phyloP scores from a whole-genome alignment of 192 early-diverging fungal species.

The Gorgonomyces haynaldii region DNA sequence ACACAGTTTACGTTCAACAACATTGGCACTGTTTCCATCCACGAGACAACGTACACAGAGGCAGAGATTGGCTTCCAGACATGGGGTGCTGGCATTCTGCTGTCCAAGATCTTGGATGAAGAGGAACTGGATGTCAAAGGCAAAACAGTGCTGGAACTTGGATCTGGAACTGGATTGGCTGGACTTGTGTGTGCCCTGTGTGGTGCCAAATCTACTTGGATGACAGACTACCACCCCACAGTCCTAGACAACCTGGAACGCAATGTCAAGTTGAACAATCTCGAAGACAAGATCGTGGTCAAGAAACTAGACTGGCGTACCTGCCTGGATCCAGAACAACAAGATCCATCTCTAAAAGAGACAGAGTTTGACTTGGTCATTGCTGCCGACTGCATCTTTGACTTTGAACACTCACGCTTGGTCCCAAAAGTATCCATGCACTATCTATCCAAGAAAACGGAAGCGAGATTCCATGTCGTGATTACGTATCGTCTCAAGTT shows the following conservation, averaged over 20 bases:
- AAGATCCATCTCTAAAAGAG: neutral
- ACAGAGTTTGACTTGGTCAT: conserved; percentile 6
- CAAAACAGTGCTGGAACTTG: conserved; percentile 17
- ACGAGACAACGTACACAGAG: conserved; percentile 13
- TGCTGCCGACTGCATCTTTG: conserved; percentile 10
- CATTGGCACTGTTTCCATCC: neutral
- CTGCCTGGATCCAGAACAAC: neutral
- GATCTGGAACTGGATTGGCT: conserved; percentile 20
- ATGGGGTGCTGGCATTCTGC: conserved; percentile 20
- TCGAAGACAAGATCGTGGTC: neutral
- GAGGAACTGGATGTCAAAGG: neutral
- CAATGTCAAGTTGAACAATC: conserved; percentile 12
- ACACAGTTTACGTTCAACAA: conserved; percentile 4
- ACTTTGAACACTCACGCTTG: neutral
- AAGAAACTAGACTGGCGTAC: conserved; percentile 15
- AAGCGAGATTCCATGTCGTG: conserved; percentile 5
- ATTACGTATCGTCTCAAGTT: conserved; percentile 5
- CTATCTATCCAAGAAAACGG: conserved; percentile 4
- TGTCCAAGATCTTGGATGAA: conserved; percentile 15
- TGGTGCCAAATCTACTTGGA: neutral
- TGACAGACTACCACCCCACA: conserved; percentile 19
- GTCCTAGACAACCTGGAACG: conserved; percentile 10
- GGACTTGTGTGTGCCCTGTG: conserved; percentile 11
- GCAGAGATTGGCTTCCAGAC: conserved; percentile 26
- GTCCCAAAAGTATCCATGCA: conserved; percentile 11